phyloP scores from a whole-genome alignment of 2,329 filamentous ascomycete species.

The Teratosphaeria zuluensis region DNA sequence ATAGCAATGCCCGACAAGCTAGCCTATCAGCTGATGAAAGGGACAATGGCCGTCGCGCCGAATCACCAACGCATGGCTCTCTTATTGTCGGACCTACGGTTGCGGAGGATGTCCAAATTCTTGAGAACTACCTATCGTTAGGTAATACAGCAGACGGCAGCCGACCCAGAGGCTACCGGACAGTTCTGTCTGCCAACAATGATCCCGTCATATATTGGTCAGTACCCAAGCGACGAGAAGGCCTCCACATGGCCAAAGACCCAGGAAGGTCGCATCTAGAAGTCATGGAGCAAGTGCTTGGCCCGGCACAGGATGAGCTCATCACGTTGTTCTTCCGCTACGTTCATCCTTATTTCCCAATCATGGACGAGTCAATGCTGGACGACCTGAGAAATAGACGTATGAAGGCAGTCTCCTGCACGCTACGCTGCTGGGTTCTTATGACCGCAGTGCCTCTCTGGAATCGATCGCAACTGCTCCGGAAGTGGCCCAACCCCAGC shows the following conservation, averaged over 20 bases:
- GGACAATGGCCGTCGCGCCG: conserved; percentile 8
- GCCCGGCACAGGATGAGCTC: conserved; percentile 16
- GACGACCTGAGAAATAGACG: conserved; percentile 26
- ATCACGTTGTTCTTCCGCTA: conserved; percentile 29
- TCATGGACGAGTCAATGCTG: conserved; percentile 31
- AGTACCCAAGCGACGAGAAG: conserved; percentile 41
- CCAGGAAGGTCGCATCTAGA: conserved; percentile 31
- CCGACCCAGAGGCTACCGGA: conserved; percentile 36
- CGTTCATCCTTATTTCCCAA: conserved; percentile 29
- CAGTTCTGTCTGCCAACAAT: conserved; percentile 37
- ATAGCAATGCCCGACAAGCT: conserved; percentile 17
- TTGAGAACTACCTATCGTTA: conserved; percentile 30
- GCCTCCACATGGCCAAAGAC: conserved; percentile 23
- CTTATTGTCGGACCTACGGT: conserved; percentile 32
- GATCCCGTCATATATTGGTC: conserved; percentile 34
- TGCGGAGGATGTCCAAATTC: conserved; percentile 32
- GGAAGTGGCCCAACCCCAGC: conserved; percentile 28
- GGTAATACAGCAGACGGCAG: conserved; percentile 19
- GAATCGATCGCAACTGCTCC: conserved; percentile 27
- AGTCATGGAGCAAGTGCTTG: conserved; percentile 33
- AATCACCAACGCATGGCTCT: conserved; percentile 11
- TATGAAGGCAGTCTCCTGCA: conserved; percentile 25
- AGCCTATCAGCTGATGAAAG: not conserved
- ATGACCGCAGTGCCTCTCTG: conserved; percentile 29
- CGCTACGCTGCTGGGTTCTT: conserved; percentile 31